phyloP scores from a whole-genome alignment of 768 basidiomycete species.

The Clavulina sp. region DNA sequence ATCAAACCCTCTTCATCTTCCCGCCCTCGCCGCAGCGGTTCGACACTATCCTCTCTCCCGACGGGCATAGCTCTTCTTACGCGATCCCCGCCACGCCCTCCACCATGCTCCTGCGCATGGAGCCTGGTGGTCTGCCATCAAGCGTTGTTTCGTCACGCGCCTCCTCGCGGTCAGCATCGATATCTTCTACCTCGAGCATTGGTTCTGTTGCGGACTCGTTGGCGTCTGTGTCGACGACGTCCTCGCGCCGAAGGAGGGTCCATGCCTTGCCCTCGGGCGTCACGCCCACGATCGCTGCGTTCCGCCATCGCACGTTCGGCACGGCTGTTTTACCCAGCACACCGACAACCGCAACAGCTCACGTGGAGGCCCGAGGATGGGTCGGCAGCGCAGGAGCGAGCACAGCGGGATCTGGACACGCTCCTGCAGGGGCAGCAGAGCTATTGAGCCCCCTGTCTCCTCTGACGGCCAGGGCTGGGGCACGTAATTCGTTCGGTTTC shows the following conservation, averaged over 20 bases:
- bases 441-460: no score
- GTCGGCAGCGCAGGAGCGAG: neutral
- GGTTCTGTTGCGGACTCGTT: neutral
- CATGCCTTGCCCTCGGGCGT: neutral
- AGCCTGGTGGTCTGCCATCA: neutral
- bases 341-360: slow-evolving; percentile 67
- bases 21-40: slow-evolving; percentile 47
- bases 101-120: slow-evolving; percentile 49
- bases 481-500: no score
- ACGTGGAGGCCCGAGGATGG: slow-evolving; percentile 58
- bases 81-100: slow-evolving; percentile 39
- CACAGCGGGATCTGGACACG: no score
- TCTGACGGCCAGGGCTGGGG: no score
- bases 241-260: neutral
- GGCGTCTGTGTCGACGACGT: neutral
- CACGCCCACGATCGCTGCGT: neutral
- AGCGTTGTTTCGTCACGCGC: slow-evolving; percentile 38
- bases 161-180: slow-evolving; percentile 38
- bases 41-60: slow-evolving; percentile 15
- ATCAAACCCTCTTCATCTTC: slow-evolving; percentile 75
- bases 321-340: slow-evolving; percentile 33
- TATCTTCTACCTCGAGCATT: slow-evolving; percentile 1
- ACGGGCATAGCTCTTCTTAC: slow-evolving; percentile 14
- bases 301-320: neutral
- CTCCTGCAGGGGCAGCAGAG: no score